phyloP scores from a whole-genome alignment of 345 rosid genomes.

The Linum usitatissimum region DNA sequence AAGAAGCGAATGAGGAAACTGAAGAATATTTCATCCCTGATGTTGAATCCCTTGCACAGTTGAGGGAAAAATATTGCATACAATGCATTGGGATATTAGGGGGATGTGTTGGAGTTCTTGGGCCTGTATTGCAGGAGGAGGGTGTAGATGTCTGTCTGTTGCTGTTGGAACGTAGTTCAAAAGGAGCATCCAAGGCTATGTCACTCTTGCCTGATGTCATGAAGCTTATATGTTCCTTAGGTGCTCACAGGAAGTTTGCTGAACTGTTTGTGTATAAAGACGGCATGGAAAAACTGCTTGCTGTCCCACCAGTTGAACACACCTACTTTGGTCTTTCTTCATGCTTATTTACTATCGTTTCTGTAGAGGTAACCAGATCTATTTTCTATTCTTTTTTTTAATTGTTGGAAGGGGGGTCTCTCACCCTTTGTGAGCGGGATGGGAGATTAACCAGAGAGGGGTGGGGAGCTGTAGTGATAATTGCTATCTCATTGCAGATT shows the following conservation, averaged over 20 bases:
- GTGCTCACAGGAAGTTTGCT: constrained; percentile 95
- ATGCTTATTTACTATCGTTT: constrained; percentile 82
- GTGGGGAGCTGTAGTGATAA: no score
- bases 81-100: constrained; percentile 89
- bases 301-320: constrained; percentile 61
- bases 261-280: constrained; percentile 92
- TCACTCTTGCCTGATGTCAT: constrained; percentile 78
- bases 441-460: background rate
- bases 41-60: constrained; percentile 55
- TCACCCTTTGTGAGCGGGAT: background rate
- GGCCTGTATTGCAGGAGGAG: constrained; percentile 91
- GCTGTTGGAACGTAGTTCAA: constrained; percentile 56
- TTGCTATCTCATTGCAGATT: no score
- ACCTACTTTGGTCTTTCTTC: constrained; percentile 86
- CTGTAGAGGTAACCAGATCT: constrained; percentile 65
- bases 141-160: constrained; percentile 93
- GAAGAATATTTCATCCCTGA: constrained; percentile 65
- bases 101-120: constrained; percentile 93
- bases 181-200: constrained; percentile 32
- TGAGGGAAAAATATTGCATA: constrained; percentile 85
- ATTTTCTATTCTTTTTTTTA: background rate
- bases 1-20: constrained; percentile 34
- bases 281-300: constrained; percentile 88
- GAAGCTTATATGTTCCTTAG: constrained; percentile 97
- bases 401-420: no score